These are phyloP conservation scores for Didymella exigua DNA, from an alignment of 2,329 filamentous ascomycete genomes.

Conservation along the genomic window DNA sequence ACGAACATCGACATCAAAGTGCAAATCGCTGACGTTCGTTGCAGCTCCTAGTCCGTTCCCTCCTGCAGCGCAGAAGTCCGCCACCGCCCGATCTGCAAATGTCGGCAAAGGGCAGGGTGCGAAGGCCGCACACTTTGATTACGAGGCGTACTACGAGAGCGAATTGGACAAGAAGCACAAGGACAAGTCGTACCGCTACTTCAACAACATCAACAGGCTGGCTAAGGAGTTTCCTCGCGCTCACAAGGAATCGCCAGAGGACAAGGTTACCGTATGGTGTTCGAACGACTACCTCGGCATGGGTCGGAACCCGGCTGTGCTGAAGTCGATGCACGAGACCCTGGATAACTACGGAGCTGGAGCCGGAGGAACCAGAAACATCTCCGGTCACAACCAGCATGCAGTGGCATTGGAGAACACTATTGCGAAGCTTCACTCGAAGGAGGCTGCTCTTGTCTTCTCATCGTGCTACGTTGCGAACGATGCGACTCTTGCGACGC, in stretches of 20 bases:
- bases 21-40: not conserved
- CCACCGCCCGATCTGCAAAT: constrained; percentile 26
- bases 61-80: constrained; percentile 33
- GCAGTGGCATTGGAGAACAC: constrained; percentile 83
- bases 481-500: constrained; percentile 91
- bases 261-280: constrained; percentile 96
- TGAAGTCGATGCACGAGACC: constrained; percentile 92
- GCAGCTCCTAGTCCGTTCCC: constrained; percentile 40
- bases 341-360: constrained; percentile 94
- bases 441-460: constrained; percentile 92
- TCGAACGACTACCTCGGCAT: constrained; percentile 99
- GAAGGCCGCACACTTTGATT: constrained; percentile 73
- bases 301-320: constrained; percentile 86
- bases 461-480: constrained; percentile 98
- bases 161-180: constrained; percentile 99
- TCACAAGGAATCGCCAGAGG: constrained; percentile 82
- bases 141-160: constrained; percentile 82
- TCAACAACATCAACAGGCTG: constrained; percentile 99
- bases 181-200: constrained; percentile 99
- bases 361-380: constrained; percentile 94
- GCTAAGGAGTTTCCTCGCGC: constrained; percentile 95
- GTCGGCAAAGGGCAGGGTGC: constrained; percentile 56
- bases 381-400: constrained; percentile 96
- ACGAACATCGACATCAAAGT: constrained; percentile 3
- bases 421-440: constrained; percentile 85